Evolutionary conservation across 2,329 filamentous ascomycete genomes (phyloP).

Genomic region (Pyrenophora tritici-repentis): DNA sequence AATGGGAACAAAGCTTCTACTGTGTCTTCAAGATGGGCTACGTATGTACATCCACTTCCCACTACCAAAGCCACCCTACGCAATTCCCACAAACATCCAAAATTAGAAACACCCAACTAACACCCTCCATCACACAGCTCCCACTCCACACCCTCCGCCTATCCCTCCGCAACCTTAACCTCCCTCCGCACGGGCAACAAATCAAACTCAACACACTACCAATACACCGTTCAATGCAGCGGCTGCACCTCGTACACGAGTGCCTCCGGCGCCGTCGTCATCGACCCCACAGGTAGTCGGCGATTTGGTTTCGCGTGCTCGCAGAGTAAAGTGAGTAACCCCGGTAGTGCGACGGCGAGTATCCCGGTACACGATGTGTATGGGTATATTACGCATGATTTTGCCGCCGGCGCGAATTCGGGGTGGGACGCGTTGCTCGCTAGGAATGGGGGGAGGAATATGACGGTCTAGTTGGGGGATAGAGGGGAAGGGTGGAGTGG

Average conservation of each 20-base stretch:
- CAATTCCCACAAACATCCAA: too few relatives aligned
- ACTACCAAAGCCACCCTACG: too few relatives aligned
- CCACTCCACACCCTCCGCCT: slow-evolving; percentile 29
- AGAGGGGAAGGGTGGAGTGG: too few relatives aligned
- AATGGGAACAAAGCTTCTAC: slow-evolving; percentile 30
- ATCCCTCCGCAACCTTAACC: slow-evolving; percentile 32
- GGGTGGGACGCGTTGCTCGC: slow-evolving; percentile 31
- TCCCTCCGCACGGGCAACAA: slow-evolving; percentile 33
- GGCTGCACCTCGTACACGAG: slow-evolving; percentile 37
- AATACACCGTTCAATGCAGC: slow-evolving; percentile 37
- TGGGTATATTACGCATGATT: slow-evolving; percentile 40
- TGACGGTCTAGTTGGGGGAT: too few relatives aligned
- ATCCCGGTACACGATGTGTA: slow-evolving; percentile 37
- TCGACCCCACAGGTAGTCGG: slow-evolving; percentile 28
- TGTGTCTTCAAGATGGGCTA: slow-evolving; percentile 38
- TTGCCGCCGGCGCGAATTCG: slow-evolving; percentile 29
- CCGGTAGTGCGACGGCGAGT: slow-evolving; percentile 24
- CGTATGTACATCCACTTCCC: slow-evolving; percentile 23
- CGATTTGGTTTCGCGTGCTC: slow-evolving; percentile 35
- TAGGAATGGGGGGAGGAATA: slow-evolving; percentile 24
- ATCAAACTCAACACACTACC: slow-evolving; percentile 40
- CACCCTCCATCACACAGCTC: slow-evolving; percentile 11
- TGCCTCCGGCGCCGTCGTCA: slow-evolving; percentile 14
- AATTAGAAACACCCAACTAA: not conserved
- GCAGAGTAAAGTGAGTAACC: slow-evolving; percentile 23